A percentile compares a stretch with the other conserved stretches of the same genome.
These are phyloP conservation scores for Aphanomyces stellatus DNA, from an alignment of 352 stramenopile species.

Conservation along the genomic window DNA sequence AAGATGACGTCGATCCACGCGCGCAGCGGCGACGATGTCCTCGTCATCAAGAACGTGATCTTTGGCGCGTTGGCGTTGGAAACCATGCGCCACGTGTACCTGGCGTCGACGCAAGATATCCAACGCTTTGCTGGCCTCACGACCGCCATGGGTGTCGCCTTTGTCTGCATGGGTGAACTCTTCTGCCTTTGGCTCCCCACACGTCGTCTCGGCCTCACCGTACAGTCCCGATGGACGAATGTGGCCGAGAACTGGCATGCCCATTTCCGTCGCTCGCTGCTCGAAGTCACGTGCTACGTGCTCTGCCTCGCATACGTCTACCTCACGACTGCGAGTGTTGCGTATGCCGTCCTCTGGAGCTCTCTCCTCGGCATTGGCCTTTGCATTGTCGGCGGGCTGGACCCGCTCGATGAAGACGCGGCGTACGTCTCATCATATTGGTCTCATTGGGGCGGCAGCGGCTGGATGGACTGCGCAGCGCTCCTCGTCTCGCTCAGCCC, in stretches of 20 bases:
- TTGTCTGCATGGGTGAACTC: slow-evolving; percentile 65
- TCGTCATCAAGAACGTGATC: slow-evolving; percentile 69
- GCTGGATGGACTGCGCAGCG: not conserved
- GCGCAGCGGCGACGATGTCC: slow-evolving; percentile 39
- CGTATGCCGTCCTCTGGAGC: slow-evolving; percentile 3
- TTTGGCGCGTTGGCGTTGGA: slow-evolving; percentile 68
- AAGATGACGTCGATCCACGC: not conserved
- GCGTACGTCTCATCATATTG: slow-evolving; percentile 10
- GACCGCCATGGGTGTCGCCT: slow-evolving; percentile 52
- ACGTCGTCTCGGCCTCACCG: slow-evolving; percentile 50
- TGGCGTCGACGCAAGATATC: slow-evolving; percentile 52
- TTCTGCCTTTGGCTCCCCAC: slow-evolving; percentile 73
- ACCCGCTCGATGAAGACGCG: not conserved
- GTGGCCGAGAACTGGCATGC: slow-evolving; percentile 52
- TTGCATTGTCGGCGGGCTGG: slow-evolving; percentile 9
- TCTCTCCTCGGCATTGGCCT: slow-evolving; percentile 9
- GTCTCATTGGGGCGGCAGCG: not conserved
- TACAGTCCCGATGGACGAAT: slow-evolving; percentile 66
- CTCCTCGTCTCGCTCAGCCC: not conserved
- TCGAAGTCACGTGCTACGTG: slow-evolving; percentile 58
- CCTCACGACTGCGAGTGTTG: slow-evolving; percentile 24
- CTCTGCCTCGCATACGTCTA: slow-evolving; percentile 49
- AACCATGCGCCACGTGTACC: slow-evolving; percentile 48
- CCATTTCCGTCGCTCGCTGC: slow-evolving; percentile 36
- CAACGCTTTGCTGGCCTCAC: slow-evolving; percentile 62